phyloP scores from a whole-genome alignment of 768 basidiomycete genomes.

The Tremella fuciformis region DNA sequence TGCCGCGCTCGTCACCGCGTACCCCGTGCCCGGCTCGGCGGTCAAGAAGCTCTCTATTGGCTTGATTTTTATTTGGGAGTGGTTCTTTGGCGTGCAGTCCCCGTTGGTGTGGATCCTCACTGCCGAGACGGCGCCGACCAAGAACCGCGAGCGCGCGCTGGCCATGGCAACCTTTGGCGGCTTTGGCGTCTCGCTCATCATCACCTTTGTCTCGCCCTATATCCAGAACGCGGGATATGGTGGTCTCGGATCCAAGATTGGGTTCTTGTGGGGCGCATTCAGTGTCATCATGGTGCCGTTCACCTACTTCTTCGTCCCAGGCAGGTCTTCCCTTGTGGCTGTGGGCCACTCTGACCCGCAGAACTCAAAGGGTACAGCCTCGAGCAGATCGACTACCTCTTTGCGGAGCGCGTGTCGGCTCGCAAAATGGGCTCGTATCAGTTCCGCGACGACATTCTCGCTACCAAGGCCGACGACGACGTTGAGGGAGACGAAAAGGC shows the following conservation, averaged over 20 bases:
- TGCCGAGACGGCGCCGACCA: constrained; percentile 24
- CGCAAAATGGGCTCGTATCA: constrained; percentile 12
- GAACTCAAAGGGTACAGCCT: constrained; percentile 32
- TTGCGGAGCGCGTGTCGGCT: constrained; percentile 15
- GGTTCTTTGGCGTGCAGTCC: constrained; percentile 25
- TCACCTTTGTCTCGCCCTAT: constrained; percentile 35
- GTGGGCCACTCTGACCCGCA: no score
- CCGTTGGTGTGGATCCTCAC: constrained; percentile 33
- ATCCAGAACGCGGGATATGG: constrained; percentile 33
- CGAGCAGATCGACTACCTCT: constrained; percentile 38
- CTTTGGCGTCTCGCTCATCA: constrained; percentile 26
- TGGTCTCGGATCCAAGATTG: constrained; percentile 36
- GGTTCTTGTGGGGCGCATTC: constrained; percentile 34
- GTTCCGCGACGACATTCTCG: constrained; percentile 21
- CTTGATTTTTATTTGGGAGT: constrained; percentile 27
- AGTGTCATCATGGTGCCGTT: constrained; percentile 23
- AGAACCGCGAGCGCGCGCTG: constrained; percentile 30
- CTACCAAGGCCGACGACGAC: constrained; percentile 9
- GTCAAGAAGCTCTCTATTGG: constrained; percentile 16
- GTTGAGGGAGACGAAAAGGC: no score
- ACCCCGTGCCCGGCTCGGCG: constrained; percentile 4
- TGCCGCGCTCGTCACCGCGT: constrained; percentile 21
- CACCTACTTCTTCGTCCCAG: constrained; percentile 33
- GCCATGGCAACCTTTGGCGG: constrained; percentile 29
- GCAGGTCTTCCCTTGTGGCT: no score